Percentiles rank a stretch among this genome's conserved stretches.
Conservation (phyloP, 345 rosid genomes). For the Bruguiera gymnorhiza region DNA sequence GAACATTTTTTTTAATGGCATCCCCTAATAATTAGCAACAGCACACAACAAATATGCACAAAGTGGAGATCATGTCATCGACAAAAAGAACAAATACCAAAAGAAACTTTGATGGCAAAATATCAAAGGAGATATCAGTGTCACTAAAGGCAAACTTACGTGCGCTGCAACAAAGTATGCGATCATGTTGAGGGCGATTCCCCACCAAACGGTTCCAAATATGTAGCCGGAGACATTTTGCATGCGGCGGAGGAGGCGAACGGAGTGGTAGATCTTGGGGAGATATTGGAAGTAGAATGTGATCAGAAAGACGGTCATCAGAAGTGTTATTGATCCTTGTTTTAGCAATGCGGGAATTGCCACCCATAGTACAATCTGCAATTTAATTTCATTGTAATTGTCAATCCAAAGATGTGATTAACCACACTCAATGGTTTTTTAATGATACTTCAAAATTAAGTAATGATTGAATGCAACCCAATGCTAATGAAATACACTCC, state of each 20-base stretch:
- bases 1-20: too few relatives aligned
- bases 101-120: background rate
- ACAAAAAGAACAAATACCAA: background rate
- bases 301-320: constrained; percentile 62
- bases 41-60: too few relatives aligned
- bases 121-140: background rate
- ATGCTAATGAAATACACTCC: too few relatives aligned
- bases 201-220: constrained; percentile 98
- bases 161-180: constrained; percentile 95
- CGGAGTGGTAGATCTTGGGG: constrained; percentile 87
- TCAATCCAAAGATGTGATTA: background rate
- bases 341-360: constrained; percentile 61
- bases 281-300: constrained; percentile 86
- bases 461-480: too few relatives aligned
- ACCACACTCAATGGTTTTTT: background rate
- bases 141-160: constrained; percentile 42
- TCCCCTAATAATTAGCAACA: too few relatives aligned
- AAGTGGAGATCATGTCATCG: too few relatives aligned
- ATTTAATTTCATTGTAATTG: background rate
- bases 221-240: constrained; percentile 87
- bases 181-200: constrained; percentile 83
- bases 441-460: too few relatives aligned
- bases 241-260: constrained; percentile 83
- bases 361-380: constrained; percentile 80
- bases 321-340: constrained; percentile 54